Percentiles rank a stretch among this genome's conserved stretches.
phyloP scores from a whole-genome alignment of 1,139 yeast species.

The Suhomyces panamericanus region DNA sequence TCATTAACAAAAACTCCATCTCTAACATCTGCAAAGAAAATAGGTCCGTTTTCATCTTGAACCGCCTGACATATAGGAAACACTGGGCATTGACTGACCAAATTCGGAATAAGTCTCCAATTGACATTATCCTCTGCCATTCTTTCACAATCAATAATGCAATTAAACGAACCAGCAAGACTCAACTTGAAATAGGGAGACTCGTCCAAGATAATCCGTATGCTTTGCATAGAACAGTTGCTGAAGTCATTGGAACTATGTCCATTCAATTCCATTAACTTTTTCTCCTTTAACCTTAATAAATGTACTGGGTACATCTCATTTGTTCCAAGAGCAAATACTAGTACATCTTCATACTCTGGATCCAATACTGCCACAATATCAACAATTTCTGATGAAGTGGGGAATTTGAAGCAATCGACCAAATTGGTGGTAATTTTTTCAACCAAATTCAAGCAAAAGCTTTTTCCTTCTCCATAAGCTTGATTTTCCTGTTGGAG shows the following conservation, averaged over 20 bases:
- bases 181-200: constrained; percentile 5
- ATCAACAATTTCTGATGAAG: constrained; percentile 23
- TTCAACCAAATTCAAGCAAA: constrained; percentile 22
- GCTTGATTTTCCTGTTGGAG: constrained; percentile 20
- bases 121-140: neutral
- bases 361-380: constrained; percentile 9
- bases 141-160: constrained; percentile 3
- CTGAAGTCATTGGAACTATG: neutral
- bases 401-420: constrained; percentile 5
- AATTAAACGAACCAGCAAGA: constrained; percentile 6
- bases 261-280: too few relatives aligned
- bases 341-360: neutral
- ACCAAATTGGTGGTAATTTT: constrained; percentile 16
- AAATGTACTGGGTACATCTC: constrained; percentile 1
- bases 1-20: constrained; percentile 19
- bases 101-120: constrained; percentile 1
- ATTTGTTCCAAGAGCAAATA: constrained; percentile 8
- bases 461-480: constrained; percentile 18
- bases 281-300: constrained; percentile 3
- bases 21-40: constrained; percentile 24
- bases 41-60: constrained; percentile 3
- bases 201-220: neutral
- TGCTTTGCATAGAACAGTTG: constrained; percentile 1
- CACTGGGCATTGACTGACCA: constrained; percentile 9
- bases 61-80: constrained; percentile 15